These are phyloP conservation scores for Metschnikowia baotianmanensis DNA, from an alignment of 805 yeast species.

Conservation along the genomic window DNA sequence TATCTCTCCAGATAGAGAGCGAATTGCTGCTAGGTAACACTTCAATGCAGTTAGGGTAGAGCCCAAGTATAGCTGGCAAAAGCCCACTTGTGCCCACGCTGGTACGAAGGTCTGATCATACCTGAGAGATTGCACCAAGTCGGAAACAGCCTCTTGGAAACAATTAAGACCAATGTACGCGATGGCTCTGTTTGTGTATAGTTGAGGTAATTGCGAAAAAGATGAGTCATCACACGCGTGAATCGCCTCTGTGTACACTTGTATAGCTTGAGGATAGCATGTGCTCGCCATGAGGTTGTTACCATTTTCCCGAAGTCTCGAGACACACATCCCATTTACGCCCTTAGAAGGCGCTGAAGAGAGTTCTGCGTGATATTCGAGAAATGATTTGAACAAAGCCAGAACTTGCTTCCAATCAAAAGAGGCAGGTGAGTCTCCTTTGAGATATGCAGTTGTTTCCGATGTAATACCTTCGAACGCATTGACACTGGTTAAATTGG, in stretches of 20 bases:
- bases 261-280: slow-evolving; percentile 40
- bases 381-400: slow-evolving; percentile 8
- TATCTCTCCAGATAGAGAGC: slow-evolving; percentile 29
- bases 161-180: slow-evolving; percentile 42
- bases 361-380: slow-evolving; percentile 5
- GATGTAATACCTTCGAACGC: slow-evolving; percentile 13
- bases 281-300: slow-evolving; percentile 37
- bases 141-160: slow-evolving; percentile 38
- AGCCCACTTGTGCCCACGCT: slow-evolving; percentile 45
- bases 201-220: slow-evolving; percentile 25
- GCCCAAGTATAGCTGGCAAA: slow-evolving; percentile 43
- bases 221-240: slow-evolving; percentile 20
- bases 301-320: slow-evolving; percentile 36
- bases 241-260: slow-evolving; percentile 37
- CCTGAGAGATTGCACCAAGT: slow-evolving; percentile 32
- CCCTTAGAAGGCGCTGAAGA: neutral
- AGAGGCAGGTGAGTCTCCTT: slow-evolving; percentile 1
- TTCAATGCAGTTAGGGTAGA: slow-evolving; percentile 30
- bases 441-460: slow-evolving; percentile 7
- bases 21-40: slow-evolving; percentile 34
- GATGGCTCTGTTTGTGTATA: slow-evolving; percentile 38
- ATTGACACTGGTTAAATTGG: slow-evolving; percentile 4
- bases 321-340: slow-evolving; percentile 1
- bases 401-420: slow-evolving; percentile 10
- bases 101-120: slow-evolving; percentile 36